Conservation (phyloP, 2,329 filamentous ascomycete genomes). For the Cyphellophora attinorum region DNA sequence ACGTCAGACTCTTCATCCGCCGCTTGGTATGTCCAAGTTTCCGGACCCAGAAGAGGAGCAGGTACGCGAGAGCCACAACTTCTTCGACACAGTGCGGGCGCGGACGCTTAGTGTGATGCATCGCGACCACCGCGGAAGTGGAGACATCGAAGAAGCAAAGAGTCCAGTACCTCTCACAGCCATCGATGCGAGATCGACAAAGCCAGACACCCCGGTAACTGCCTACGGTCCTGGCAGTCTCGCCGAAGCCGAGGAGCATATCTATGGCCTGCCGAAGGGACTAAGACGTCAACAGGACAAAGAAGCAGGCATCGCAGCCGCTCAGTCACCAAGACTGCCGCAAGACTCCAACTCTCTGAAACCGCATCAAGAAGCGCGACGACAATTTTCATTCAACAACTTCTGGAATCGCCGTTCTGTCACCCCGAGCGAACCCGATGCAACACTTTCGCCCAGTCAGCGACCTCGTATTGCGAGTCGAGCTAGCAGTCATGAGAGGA, state of each 20-base stretch:
- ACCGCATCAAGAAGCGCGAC: conserved; percentile 36
- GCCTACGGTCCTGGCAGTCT: conserved; percentile 18
- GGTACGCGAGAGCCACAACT: conserved; percentile 8
- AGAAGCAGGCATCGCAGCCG: conserved; percentile 6
- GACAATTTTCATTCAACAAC: conserved; percentile 89
- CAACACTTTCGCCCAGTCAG: conserved; percentile 8
- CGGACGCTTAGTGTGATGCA: conserved; percentile 28
- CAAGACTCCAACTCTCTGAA: conserved; percentile 7
- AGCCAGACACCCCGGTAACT: conserved; percentile 31
- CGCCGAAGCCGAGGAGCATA: conserved; percentile 30
- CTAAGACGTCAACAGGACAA: conserved; percentile 32
- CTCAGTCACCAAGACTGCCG: conserved; percentile 13
- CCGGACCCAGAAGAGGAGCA: conserved; percentile 39
- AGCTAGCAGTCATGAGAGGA: conserved; percentile 17
- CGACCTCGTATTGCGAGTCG: conserved; percentile 15
- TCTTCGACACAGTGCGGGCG: conserved; percentile 29
- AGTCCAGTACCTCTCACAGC: conserved; percentile 54
- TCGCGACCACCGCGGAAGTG: conserved; percentile 24
- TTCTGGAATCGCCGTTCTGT: conserved; percentile 54
- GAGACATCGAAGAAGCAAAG: conserved; percentile 31
- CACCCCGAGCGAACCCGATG: conserved; percentile 13
- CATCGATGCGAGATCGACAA: conserved; percentile 44
- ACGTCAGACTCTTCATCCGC: conserved; percentile 54
- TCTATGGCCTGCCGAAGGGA: conserved; percentile 40
- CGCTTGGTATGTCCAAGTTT: conserved; percentile 79